Conservation (phyloP, 1,284 basidiomycete species). For the Ustilago trichophora region DNA sequence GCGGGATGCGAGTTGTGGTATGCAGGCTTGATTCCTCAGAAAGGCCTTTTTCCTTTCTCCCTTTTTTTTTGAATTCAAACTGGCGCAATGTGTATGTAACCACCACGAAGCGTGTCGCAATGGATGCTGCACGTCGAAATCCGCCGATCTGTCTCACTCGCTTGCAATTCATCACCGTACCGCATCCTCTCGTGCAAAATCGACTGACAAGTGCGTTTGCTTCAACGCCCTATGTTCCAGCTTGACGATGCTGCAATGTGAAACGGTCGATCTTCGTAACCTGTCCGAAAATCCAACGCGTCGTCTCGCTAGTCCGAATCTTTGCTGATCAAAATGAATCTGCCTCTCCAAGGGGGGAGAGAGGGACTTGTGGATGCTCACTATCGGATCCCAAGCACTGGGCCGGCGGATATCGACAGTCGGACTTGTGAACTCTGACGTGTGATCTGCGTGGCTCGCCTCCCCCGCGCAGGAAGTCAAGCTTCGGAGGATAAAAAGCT, state of each 20-base stretch:
- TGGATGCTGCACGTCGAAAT: constrained; percentile 34
- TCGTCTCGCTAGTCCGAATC: constrained; percentile 2
- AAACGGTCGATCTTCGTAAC: constrained; percentile 3
- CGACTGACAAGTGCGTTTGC: too few species aligned
- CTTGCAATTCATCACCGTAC: not conserved
- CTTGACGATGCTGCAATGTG: too few species aligned
- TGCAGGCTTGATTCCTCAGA: constrained; percentile 15
- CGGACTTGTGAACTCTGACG: constrained; percentile 1
- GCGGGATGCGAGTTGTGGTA: constrained; percentile 17
- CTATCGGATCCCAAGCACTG: too few species aligned
- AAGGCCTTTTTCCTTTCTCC: not conserved
- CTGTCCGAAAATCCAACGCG: not conserved
- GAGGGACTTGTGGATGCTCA: too few species aligned
- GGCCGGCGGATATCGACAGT: constrained; percentile 3
- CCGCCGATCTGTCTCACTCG: constrained; percentile 26
- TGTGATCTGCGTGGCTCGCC: constrained; percentile 1
- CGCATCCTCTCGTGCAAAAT: not conserved
- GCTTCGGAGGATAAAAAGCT: not conserved
- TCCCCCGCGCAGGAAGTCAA: not conserved
- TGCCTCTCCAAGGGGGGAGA: not conserved
- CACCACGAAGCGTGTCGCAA: not conserved
- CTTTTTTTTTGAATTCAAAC: too few species aligned
- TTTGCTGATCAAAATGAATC: constrained; percentile 4
- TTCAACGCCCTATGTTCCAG: too few species aligned
- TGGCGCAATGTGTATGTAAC: too few species aligned